A percentile compares a stretch with the other conserved stretches of the same genome.
phyloP scores from a whole-genome alignment of 2,329 filamentous ascomycete species.

The Eutypella sp. region DNA sequence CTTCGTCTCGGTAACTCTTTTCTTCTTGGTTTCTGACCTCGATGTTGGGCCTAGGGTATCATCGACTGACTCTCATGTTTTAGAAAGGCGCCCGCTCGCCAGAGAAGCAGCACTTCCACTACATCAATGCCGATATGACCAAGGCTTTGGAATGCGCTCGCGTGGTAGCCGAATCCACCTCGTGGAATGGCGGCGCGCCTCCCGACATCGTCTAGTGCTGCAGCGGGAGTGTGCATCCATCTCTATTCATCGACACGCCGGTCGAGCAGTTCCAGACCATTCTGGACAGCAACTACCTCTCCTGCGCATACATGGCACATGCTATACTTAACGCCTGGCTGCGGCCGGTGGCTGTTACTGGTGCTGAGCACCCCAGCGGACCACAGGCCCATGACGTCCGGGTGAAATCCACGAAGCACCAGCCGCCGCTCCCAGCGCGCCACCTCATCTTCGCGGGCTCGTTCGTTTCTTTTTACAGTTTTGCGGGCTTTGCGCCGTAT shows the following conservation, averaged over 20 bases:
- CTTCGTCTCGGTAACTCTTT: slow-evolving; percentile 42
- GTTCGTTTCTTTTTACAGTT: slow-evolving; percentile 53
- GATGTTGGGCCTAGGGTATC: slow-evolving; percentile 2
- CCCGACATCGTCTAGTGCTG: slow-evolving; percentile 64
- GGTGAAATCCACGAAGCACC: background rate
- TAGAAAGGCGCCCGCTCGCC: slow-evolving; percentile 45
- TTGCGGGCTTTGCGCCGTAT: slow-evolving; percentile 63
- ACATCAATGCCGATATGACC: slow-evolving; percentile 61
- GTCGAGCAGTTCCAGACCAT: slow-evolving; percentile 27
- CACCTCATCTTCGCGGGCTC: slow-evolving; percentile 67
- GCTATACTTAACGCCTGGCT: slow-evolving; percentile 27
- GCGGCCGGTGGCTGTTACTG: background rate
- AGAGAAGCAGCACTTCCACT: slow-evolving; percentile 54
- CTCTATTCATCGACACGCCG: slow-evolving; percentile 30
- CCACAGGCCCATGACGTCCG: no score
- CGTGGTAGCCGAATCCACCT: slow-evolving; percentile 51
- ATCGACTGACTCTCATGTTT: no score
- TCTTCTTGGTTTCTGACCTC: background rate
- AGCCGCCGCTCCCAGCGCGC: slow-evolving; percentile 23
- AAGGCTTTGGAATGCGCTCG: slow-evolving; percentile 49
- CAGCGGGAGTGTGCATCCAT: slow-evolving; percentile 56
- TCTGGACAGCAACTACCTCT: slow-evolving; percentile 37
- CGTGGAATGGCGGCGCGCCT: slow-evolving; percentile 54
- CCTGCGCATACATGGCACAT: slow-evolving; percentile 34
- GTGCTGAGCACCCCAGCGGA: background rate